A percentile compares a stretch with the other conserved stretches of the same genome.
Conservation (phyloP, 176 grass and related monocot species). For the Lolium perenne region DNA sequence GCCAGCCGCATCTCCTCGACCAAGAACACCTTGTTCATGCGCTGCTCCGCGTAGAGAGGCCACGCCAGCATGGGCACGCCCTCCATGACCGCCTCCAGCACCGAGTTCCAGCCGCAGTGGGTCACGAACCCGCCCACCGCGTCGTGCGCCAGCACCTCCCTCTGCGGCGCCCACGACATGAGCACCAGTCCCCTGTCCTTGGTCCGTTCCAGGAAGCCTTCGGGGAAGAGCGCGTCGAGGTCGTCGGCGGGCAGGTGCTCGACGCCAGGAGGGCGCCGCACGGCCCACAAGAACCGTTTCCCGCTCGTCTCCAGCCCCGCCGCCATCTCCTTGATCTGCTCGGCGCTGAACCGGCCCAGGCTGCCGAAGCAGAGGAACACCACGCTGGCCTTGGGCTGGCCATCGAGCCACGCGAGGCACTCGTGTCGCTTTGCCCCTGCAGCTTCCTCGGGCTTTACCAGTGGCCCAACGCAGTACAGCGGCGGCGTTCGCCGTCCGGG, state of each 20-base stretch:
- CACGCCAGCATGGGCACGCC: conserved; percentile 50
- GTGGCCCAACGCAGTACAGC: conserved; percentile 44
- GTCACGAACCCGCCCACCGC: conserved; percentile 52
- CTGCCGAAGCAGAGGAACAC: conserved; percentile 63
- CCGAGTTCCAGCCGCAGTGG: conserved; percentile 63
- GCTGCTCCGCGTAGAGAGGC: conserved; percentile 54
- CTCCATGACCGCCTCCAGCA: conserved; percentile 34
- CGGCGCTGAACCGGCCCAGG: conserved; percentile 29
- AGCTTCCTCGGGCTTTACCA: conserved; percentile 33
- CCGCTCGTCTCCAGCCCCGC: conserved; percentile 42
- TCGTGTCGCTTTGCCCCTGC: background rate
- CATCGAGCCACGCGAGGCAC: conserved; percentile 54
- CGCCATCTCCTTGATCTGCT: conserved; percentile 50
- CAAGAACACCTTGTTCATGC: conserved; percentile 52
- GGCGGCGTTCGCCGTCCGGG: conserved; percentile 21
- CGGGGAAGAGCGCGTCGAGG: conserved; percentile 27
- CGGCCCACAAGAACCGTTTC: conserved; percentile 52
- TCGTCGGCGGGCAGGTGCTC: background rate
- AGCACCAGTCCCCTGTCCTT: background rate
- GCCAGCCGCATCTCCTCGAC: conserved; percentile 40
- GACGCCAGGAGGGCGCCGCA: conserved; percentile 36
- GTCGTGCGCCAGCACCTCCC: conserved; percentile 32
- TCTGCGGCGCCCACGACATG: conserved; percentile 47
- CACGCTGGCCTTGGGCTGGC: conserved; percentile 46
- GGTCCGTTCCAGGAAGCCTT: conserved; percentile 47